Evolutionary conservation across 352 stramenopile genomes (phyloP).

Genomic region (Pythium chondricola): DNA sequence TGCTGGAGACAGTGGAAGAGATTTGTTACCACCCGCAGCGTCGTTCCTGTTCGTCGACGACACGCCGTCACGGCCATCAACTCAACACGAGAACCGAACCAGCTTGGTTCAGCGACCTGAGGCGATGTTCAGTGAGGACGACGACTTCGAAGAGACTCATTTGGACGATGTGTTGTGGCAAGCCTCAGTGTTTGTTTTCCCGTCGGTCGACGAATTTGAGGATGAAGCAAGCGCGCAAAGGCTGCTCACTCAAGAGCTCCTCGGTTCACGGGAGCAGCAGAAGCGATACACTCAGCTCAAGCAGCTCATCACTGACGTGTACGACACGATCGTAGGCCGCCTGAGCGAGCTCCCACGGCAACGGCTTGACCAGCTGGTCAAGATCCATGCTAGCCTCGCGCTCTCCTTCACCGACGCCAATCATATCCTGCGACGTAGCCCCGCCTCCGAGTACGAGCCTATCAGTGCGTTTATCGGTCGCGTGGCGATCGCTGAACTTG

Average conservation of each 20-base stretch:
- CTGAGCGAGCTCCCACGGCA: conserved; percentile 27
- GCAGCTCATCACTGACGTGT: conserved; percentile 65
- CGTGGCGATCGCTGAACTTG: conserved; percentile 30
- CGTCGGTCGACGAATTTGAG: conserved; percentile 24
- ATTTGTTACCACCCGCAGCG: too few species aligned
- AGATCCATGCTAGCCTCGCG: conserved; percentile 30
- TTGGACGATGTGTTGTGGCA: conserved; percentile 25
- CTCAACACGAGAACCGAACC: too few species aligned
- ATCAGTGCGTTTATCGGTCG: conserved; percentile 18
- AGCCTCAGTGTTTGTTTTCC: conserved; percentile 5
- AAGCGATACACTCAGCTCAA: conserved; percentile 47
- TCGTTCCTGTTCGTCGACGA: conserved; percentile 10
- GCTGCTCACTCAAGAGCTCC: conserved; percentile 18
- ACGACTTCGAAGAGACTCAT: conserved; percentile 11
- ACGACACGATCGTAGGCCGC: conserved; percentile 53
- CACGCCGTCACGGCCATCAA: too few species aligned
- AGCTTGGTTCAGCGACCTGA: too few species aligned
- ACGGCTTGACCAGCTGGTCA: conserved; percentile 22
- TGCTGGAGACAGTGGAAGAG: too few species aligned
- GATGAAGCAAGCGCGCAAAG: conserved; percentile 10
- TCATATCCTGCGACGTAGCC: background rate
- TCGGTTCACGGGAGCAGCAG: conserved; percentile 38
- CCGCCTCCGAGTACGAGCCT: conserved; percentile 6
- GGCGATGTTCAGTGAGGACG: too few species aligned
- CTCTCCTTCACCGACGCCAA: conserved; percentile 46